Percentiles rank a stretch among this genome's conserved stretches.
These are phyloP conservation scores for Meira miltonrushii DNA, from an alignment of 1,284 basidiomycete genomes.

Conservation along the genomic window DNA sequence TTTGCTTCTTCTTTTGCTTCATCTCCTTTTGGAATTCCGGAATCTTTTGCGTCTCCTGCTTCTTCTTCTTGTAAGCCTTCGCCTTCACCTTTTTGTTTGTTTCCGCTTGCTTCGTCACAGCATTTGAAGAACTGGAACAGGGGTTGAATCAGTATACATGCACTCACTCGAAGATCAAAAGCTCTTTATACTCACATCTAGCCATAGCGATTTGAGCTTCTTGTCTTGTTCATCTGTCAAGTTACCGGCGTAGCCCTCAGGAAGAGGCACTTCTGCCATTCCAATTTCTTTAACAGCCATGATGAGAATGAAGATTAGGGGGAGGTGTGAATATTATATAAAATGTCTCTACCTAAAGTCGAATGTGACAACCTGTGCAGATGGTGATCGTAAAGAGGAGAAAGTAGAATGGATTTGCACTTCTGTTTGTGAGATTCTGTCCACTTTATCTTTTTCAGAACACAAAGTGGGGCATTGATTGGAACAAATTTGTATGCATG, in stretches of 20 bases:
- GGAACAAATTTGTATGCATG: too few species aligned
- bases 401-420: not conserved
- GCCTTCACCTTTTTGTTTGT: slow-evolving; percentile 27
- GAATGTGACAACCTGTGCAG: not conserved
- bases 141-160: not conserved
- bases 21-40: slow-evolving; percentile 50
- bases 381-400: not conserved
- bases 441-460: too few species aligned
- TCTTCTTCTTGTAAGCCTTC: slow-evolving; percentile 14
- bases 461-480: too few species aligned
- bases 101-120: slow-evolving; percentile 22
- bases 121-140: slow-evolving; percentile 3
- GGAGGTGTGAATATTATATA: not conserved
- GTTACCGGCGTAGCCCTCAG: slow-evolving; percentile 21
- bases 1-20: slow-evolving; percentile 47
- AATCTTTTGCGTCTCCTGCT: slow-evolving; percentile 20
- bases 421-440: too few species aligned
- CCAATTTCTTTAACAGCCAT: slow-evolving; percentile 2
- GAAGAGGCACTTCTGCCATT: slow-evolving; percentile 6
- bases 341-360: not conserved
- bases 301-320: not conserved
- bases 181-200: slow-evolving; percentile 15
- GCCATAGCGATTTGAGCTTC: slow-evolving; percentile 49
- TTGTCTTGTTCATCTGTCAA: slow-evolving; percentile 45
- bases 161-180: not conserved